Conservation (phyloP, 495 filamentous ascomycete species). For the Trichoderma reesei region DNA sequence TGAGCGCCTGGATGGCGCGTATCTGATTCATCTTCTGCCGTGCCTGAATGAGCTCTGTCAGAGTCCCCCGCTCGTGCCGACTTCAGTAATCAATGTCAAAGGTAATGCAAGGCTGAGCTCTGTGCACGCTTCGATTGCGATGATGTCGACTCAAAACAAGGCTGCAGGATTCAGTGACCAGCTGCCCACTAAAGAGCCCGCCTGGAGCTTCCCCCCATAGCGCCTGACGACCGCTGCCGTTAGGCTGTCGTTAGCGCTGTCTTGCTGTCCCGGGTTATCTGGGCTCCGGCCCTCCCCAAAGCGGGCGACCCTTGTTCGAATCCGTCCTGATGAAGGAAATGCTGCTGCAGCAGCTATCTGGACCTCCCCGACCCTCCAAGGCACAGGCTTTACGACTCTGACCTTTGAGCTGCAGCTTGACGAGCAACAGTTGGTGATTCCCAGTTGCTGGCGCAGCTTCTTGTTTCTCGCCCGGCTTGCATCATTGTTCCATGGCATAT, state of each 20-base stretch:
- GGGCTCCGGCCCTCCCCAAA: not conserved
- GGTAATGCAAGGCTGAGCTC: not conserved
- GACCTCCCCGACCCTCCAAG: not conserved
- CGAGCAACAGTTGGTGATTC: not conserved
- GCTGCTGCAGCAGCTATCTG: not conserved
- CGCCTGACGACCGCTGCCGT: not conserved
- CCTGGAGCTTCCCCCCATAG: not conserved
- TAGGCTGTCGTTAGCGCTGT: not conserved
- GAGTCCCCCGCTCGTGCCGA: not conserved
- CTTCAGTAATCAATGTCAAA: not conserved
- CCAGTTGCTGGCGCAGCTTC: not conserved
- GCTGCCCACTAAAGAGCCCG: not conserved
- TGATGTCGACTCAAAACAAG: not conserved
- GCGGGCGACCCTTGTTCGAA: not conserved
- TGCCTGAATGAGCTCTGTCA: not conserved
- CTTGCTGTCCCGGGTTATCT: not conserved
- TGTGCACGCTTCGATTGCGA: not conserved
- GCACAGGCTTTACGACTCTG: not conserved
- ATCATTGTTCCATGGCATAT: not conserved
- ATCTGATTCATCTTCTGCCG: conserved; percentile 71
- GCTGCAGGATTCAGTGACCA: not conserved
- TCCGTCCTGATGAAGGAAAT: not conserved
- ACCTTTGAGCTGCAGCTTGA: not conserved
- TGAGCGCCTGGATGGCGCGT: conserved; percentile 81
- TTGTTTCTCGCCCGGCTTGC: not conserved